Base-by-base conservation (phyloP, 1,139 yeast genomes). In the Scheffersomyces segobiensis region DNA sequence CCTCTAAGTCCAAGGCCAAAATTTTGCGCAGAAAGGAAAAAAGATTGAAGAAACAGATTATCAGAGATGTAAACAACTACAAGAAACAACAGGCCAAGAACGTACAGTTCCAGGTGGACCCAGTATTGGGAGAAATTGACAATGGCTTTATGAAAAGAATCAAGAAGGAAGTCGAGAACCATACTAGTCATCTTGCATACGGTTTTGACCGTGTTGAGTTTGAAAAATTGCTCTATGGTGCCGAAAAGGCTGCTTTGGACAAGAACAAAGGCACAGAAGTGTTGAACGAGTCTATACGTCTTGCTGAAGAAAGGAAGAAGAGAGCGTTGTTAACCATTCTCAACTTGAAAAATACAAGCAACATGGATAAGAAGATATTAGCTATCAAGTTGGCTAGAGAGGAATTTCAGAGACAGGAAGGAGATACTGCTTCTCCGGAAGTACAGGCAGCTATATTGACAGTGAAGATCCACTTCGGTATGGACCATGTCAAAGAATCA, bases 351-450 rank as follows among this genome's bases (percentile, higher is more conserved):
- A 93, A 93, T 73, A 83, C 96, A 39, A 82, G 82, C 65, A 80
- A 82, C 53, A 72, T 75, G 39, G 93, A 90, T 63, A 80, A 81
- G 60, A 80, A 83, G 69, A 84, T 84, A 63, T 71, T 86, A 64
- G 91, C 93, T 22, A 77, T 86, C 7, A 74, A 75, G 55, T 73
- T 89, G 58, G 97, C 98, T 0, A 82, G 86, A 57, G 77, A 83
- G 64, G 98, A 93, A 74, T 93, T 95, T 72, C 87, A 86, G 65
- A 83, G 97, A 68, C 82, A 84, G 62, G 92, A 88, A 55, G 97
- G 97, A 55, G 98, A 95, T 71, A 91, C 98, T 0, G 98, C 97
- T 0, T 91, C 97, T 0, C 87, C 97, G 55, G 98, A 93, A 75
- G 98, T 93, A 39, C 98, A 93, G 73, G 97, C 98, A 1, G 98